phyloP scores from a whole-genome alignment of 83 land plant species.

The Isoetes engelmannii region DNA sequence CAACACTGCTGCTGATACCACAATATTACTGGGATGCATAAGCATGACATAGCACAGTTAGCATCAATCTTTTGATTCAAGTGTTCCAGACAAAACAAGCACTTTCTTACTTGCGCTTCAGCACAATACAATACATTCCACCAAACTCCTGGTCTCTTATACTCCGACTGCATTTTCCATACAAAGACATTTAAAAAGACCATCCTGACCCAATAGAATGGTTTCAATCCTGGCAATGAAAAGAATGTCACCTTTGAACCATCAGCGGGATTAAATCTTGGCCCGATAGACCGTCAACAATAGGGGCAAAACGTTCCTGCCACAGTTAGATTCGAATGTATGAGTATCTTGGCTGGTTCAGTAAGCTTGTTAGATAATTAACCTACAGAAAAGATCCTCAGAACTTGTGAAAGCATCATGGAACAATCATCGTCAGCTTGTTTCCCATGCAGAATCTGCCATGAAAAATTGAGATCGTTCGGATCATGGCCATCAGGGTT shows the following conservation, averaged over 20 bases:
- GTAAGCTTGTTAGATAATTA: too few relatives aligned
- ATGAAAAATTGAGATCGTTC: conserved; percentile 35
- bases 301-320: conserved; percentile 87
- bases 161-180: conserved; percentile 26
- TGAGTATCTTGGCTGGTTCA: too few relatives aligned
- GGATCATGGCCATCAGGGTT: conserved; percentile 17
- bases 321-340: neutral
- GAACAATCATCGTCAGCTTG: conserved; percentile 46
- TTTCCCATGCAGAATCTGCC: conserved; percentile 86
- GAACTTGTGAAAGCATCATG: conserved; percentile 55
- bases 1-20: conserved; percentile 71
- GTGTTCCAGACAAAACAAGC: neutral
- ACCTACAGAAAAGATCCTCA: conserved; percentile 76
- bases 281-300: conserved; percentile 53
- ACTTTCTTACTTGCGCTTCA: conserved; percentile 59
- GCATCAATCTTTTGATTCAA: neutral
- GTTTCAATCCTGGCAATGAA: neutral
- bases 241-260: conserved; percentile 68
- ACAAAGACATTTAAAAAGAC: neutral
- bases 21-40: conserved; percentile 42
- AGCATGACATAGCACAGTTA: neutral
- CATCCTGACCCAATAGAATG: conserved; percentile 1
- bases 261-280: conserved; percentile 79
- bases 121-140: conserved; percentile 84
- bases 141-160: conserved; percentile 73